These are phyloP conservation scores for Verticillium nubilum DNA, from an alignment of 2,329 filamentous ascomycete genomes.

Conservation along the genomic window DNA sequence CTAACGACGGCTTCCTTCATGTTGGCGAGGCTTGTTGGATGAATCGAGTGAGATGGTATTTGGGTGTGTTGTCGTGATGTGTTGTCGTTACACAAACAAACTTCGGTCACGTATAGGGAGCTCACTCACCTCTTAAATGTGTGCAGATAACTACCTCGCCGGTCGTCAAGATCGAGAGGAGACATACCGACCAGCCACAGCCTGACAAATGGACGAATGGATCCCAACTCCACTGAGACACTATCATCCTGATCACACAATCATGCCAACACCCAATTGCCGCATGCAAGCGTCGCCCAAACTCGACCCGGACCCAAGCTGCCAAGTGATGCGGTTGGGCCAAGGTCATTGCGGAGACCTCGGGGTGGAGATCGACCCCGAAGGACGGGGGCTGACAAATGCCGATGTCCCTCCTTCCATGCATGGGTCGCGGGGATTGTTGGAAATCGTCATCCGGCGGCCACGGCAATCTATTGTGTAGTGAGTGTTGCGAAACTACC, in stretches of 20 bases:
- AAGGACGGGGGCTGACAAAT: background rate
- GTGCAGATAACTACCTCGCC: background rate
- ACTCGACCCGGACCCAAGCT: background rate
- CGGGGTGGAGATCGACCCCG: background rate
- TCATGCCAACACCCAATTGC: background rate
- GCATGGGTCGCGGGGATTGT: background rate
- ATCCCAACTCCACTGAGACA: background rate
- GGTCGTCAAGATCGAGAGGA: background rate
- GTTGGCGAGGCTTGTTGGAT: background rate
- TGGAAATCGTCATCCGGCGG: background rate
- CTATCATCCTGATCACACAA: background rate
- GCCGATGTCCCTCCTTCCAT: background rate
- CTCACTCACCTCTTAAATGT: background rate
- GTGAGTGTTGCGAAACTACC: background rate
- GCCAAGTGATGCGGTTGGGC: background rate
- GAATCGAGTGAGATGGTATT: background rate
- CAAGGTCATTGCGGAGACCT: background rate
- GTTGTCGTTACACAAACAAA: background rate
- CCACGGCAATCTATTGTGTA: background rate
- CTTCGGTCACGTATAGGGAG: background rate
- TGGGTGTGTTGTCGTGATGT: background rate
- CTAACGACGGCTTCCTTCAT: constrained; percentile 13
- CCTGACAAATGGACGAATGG: background rate
- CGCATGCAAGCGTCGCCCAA: background rate
- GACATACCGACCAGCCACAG: background rate